Conservation (phyloP, 2,329 filamentous ascomycete species). For the Clathrospora elynae region DNA sequence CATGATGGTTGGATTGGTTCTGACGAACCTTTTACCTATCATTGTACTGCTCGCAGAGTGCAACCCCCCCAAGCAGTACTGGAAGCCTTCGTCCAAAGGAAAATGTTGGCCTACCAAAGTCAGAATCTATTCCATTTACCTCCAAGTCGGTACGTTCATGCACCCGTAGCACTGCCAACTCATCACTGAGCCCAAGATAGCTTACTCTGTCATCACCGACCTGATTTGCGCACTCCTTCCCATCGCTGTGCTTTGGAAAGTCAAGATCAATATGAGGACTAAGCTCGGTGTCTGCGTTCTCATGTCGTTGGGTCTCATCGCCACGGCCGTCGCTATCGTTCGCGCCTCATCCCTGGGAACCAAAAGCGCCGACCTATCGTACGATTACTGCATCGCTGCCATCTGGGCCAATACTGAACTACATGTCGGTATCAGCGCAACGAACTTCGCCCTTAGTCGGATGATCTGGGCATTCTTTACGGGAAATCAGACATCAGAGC, state of each 20-base stretch:
- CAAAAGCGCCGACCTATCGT: constrained; percentile 28
- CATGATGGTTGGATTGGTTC: constrained; percentile 27
- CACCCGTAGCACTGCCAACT: background rate
- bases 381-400: constrained; percentile 31
- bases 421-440: constrained; percentile 37
- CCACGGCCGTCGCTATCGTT: constrained; percentile 26
- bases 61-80: constrained; percentile 29
- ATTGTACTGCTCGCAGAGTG: constrained; percentile 36
- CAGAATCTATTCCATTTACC: constrained; percentile 36
- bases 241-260: constrained; percentile 29
- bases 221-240: constrained; percentile 33
- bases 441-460: constrained; percentile 28
- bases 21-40: constrained; percentile 26
- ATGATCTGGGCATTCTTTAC: constrained; percentile 16
- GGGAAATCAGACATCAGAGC: background rate
- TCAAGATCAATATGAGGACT: constrained; percentile 24
- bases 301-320: constrained; percentile 32
- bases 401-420: constrained; percentile 36
- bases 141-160: constrained; percentile 31
- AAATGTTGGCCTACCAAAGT: constrained; percentile 33
- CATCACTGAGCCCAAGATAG: constrained; percentile 10
- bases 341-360: constrained; percentile 29
- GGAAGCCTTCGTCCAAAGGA: constrained; percentile 18
- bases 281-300: constrained; percentile 34
- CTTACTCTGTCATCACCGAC: constrained; percentile 33